These are phyloP conservation scores for Areca catechu DNA, from an alignment of 176 grass and related monocot species.

Conservation along the genomic window DNA sequence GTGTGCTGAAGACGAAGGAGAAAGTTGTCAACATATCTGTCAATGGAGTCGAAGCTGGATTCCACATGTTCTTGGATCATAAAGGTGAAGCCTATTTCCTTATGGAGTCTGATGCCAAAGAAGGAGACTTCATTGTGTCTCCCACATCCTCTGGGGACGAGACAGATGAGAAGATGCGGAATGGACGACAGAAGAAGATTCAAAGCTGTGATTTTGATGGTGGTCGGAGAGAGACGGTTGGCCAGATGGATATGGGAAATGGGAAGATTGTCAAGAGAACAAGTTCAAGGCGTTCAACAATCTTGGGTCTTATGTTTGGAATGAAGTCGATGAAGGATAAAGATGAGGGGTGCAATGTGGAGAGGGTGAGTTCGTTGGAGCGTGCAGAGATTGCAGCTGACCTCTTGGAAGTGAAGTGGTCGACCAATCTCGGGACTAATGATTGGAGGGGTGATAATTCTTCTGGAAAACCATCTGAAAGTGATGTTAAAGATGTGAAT, in stretches of 20 bases:
- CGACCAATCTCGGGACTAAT: slow-evolving; percentile 39
- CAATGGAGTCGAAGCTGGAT: slow-evolving; percentile 59
- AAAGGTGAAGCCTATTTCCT: slow-evolving; percentile 89
- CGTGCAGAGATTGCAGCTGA: slow-evolving; percentile 80
- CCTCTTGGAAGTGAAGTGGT: slow-evolving; percentile 82
- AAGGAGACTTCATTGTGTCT: slow-evolving; percentile 41
- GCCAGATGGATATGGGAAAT: slow-evolving; percentile 14
- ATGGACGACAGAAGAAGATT: slow-evolving; percentile 28
- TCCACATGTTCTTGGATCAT: slow-evolving; percentile 81
- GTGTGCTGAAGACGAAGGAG: slow-evolving; percentile 78
- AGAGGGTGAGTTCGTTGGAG: slow-evolving; percentile 63
- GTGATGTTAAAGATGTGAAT: slow-evolving; percentile 12
- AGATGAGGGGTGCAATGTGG: slow-evolving; percentile 22
- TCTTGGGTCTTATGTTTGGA: slow-evolving; percentile 71
- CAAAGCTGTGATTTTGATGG: slow-evolving; percentile 36
- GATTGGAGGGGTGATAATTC: slow-evolving; percentile 17
- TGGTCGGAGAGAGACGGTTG: slow-evolving; percentile 19
- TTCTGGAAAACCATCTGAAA: slow-evolving; percentile 26
- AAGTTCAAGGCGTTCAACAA: slow-evolving; percentile 24
- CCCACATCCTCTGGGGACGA: slow-evolving; percentile 50
- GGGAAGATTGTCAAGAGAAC: slow-evolving; percentile 39
- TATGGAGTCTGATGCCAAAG: slow-evolving; percentile 25
- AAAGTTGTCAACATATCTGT: slow-evolving; percentile 69
- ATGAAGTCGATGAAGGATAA: slow-evolving; percentile 42
- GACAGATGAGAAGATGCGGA: slow-evolving; percentile 19